Evolutionary conservation across 164 flowering plant species (phyloP).

Genomic region (Stephania japonica): DNA sequence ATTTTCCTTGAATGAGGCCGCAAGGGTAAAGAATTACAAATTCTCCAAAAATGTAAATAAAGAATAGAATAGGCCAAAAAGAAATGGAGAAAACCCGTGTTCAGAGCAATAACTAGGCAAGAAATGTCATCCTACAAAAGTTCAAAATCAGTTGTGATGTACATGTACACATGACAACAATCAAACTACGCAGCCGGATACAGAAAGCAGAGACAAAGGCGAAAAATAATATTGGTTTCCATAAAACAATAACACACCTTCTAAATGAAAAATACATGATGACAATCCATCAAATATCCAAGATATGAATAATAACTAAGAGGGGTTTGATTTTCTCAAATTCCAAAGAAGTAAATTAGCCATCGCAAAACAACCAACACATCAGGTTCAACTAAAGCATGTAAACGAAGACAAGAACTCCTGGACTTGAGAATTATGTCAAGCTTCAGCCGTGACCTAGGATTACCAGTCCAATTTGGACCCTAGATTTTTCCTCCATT

Average conservation of each 20-base stretch:
- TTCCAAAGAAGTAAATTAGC: not conserved
- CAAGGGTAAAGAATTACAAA: not conserved
- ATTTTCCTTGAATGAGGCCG: too few relatives aligned
- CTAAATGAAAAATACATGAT: too few relatives aligned
- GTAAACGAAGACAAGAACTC: not conserved
- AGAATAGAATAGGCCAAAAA: not conserved
- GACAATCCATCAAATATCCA: not conserved
- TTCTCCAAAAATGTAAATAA: not conserved
- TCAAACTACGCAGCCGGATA: not conserved
- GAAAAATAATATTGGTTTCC: not conserved
- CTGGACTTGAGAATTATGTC: too few relatives aligned
- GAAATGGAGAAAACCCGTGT: not conserved
- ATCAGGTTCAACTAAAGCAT: not conserved
- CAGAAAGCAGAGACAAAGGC: not conserved
- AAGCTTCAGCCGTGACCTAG: too few relatives aligned
- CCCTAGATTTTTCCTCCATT: too few relatives aligned
- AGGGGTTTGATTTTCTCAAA: not conserved
- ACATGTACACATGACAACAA: not conserved
- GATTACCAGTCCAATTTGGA: too few relatives aligned
- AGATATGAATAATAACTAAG: not conserved
- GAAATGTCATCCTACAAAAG: not conserved
- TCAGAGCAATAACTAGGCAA: not conserved
- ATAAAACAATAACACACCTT: not conserved
- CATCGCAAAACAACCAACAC: not conserved
- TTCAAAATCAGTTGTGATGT: too few relatives aligned